Evolutionary conservation across 2,329 filamentous ascomycete species (phyloP), one percentile per base, ranked within the genome.

Genomic region (Cryphonectria nitschkei): DNA sequence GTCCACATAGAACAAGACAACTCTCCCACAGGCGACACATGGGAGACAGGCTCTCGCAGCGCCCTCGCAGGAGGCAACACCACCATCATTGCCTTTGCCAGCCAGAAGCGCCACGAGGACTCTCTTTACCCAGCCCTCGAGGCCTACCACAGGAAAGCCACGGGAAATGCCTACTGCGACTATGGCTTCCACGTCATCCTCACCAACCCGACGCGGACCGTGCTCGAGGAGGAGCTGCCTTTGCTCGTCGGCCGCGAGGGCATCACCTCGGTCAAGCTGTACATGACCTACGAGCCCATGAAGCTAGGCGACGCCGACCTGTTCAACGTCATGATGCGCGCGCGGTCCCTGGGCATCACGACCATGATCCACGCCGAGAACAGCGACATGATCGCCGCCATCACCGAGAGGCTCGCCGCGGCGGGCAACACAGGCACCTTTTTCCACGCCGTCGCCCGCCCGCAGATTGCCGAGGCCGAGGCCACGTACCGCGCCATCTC

Each of bases 21-120:
- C 68, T 74, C 76, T 2, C 74, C 75, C 0, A 77, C 78, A 0
- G 75, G 76, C 52, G 80, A 82, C 74, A 81, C 73, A 8, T 81
- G 75, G 71, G 79, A 81, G 70, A 78, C 78, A 0, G 87, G 87
- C 0, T 84, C 85, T 0, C 81, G 87, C 7, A 85, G 82, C 37
- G 87, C 87, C 1, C 81, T 89, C 63, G 86, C 85, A 3, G 87
- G 87, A 7, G 87, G 87, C 29, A 89, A 84, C 19, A 90, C 88
- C 0, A 89, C 88, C 0, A 80, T 89, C 13, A 77, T 89, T 26
- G 83, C 86, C 0, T 90, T 90, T 75, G 88, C 87, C 0, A 82
- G 83, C 3, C 87, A 89, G 75, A 78, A 81, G 50, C 83, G 83
- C 37, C 74, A 78, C 2, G 81, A 87, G 19, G 77, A 79, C 5